Conservation (phyloP, 805 yeast genomes). For the Teunomyces cretensis region DNA sequence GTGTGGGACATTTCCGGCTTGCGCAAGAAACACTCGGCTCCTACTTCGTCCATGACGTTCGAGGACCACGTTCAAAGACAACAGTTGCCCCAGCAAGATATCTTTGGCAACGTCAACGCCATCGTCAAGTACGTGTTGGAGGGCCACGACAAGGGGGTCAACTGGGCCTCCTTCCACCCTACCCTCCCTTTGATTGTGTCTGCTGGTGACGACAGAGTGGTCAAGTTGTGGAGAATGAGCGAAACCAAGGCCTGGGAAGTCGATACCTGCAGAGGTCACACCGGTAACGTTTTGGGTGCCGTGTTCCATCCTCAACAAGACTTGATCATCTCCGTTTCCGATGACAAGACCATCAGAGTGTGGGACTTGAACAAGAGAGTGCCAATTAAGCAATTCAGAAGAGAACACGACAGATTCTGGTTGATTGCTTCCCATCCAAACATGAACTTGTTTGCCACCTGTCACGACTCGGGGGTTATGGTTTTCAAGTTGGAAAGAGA, state of each 20-base stretch:
- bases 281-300: conserved; percentile 86
- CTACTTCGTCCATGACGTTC: conserved; percentile 46
- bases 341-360: conserved; percentile 92
- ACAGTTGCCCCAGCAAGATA: conserved; percentile 81
- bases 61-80: conserved; percentile 64
- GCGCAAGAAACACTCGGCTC: conserved; percentile 91
- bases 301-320: conserved; percentile 94
- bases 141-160: conserved; percentile 98
- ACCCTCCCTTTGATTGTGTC: conserved; percentile 91
- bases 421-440: conserved; percentile 82
- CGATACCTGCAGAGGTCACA: conserved; percentile 97
- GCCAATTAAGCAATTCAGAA: conserved; percentile 89
- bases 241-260: conserved; percentile 99
- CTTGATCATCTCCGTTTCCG: conserved; percentile 87
- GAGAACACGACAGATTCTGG: conserved; percentile 96
- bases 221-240: conserved; percentile 96
- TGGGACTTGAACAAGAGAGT: conserved; percentile 96
- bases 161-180: conserved; percentile 98
- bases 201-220: conserved; percentile 93
- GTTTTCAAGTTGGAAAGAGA: conserved; percentile 96
- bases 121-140: conserved; percentile 93
- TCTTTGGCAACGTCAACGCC: conserved; percentile 92
- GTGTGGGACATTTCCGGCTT: conserved; percentile 98
- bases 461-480: conserved; percentile 97
- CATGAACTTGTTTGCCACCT: conserved; percentile 91